Conservation (phyloP, 768 basidiomycete species). For the Naganishia kalamii region DNA sequence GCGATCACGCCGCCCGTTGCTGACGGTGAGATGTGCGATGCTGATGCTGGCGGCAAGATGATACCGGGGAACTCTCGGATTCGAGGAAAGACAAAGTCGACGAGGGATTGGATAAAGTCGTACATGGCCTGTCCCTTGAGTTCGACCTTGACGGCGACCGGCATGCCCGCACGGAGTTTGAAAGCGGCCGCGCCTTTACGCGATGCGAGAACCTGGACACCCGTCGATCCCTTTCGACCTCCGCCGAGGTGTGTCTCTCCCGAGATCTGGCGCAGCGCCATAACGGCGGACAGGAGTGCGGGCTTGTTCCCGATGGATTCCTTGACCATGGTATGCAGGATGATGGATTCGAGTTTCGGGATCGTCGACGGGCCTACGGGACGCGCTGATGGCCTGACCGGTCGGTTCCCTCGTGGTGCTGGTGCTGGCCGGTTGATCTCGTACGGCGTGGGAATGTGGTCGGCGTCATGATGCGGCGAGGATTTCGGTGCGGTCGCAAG, state of each 20-base stretch:
- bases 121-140: constrained; percentile 89
- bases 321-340: constrained; percentile 79
- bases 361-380: constrained; percentile 64
- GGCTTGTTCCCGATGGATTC: constrained; percentile 65
- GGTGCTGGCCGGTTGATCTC: constrained; percentile 69
- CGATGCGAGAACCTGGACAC: constrained; percentile 61
- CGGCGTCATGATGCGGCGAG: constrained; percentile 56
- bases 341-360: constrained; percentile 71
- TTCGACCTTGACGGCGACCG: constrained; percentile 82
- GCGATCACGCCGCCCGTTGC: constrained; percentile 80
- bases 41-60: constrained; percentile 65
- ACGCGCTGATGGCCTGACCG: constrained; percentile 53
- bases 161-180: constrained; percentile 69
- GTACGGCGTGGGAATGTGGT: constrained; percentile 58
- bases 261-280: constrained; percentile 77
- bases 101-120: constrained; percentile 78
- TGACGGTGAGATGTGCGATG: constrained; percentile 61
- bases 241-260: constrained; percentile 73
- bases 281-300: constrained; percentile 73
- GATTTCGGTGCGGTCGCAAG: constrained; percentile 42
- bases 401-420: constrained; percentile 60
- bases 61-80: constrained; percentile 84
- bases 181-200: constrained; percentile 65
- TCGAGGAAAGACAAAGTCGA: constrained; percentile 92
- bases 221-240: constrained; percentile 62